Base-by-base conservation (phyloP, 441 rosid genomes). In the Melastoma candidum region DNA sequence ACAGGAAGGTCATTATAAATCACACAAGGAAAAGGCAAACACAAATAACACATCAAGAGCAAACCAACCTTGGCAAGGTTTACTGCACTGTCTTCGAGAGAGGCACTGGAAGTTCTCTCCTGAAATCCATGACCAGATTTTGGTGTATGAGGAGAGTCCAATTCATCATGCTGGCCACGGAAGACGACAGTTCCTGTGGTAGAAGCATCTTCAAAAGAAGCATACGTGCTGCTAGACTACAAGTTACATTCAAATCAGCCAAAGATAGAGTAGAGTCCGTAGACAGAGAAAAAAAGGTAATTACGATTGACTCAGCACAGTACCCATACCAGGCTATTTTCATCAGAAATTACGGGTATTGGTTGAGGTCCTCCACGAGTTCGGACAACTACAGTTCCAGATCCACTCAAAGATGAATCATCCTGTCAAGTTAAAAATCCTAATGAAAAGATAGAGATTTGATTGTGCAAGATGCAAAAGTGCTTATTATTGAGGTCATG, bases 321-420 rank as follows among this genome's bases (percentile, higher is more conserved):
- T 12, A 44, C 10, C 7, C 64, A 63, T 84, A 89, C 99, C 81
- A 51, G 58, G 60, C 72, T 64, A 67, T 76, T 75, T 68, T 72
- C 82, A 69, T 86, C 97, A 57, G 63, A 83, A 71, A 79, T 70
- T 43, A 73, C 17, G 46, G 82, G 54, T 49, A 81, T 77, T 54
- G 97, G 74, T 26, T 68, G 87, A 63, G 89, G 84, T 69, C 77
- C 82, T 64, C 68, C 78, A 5, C 95, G 82, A 70, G 85, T 67
- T 63, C 97, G 74, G 65, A 93, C 68, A 32, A 93, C 95, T 62
- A 93, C 83, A 56, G 99, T 93, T 80, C 97, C 98, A 1, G 95
- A 85, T 54, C 80, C 96, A 44, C 81, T 80, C 61, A 66, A 57
- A 53, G 90, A 76, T 8, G 66, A 71, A 50, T 84, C 95, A 55